A percentile compares a stretch with the other conserved stretches of the same genome.
Conservation (phyloP, 352 stramenopile genomes). For the Globisporangium solare region DNA sequence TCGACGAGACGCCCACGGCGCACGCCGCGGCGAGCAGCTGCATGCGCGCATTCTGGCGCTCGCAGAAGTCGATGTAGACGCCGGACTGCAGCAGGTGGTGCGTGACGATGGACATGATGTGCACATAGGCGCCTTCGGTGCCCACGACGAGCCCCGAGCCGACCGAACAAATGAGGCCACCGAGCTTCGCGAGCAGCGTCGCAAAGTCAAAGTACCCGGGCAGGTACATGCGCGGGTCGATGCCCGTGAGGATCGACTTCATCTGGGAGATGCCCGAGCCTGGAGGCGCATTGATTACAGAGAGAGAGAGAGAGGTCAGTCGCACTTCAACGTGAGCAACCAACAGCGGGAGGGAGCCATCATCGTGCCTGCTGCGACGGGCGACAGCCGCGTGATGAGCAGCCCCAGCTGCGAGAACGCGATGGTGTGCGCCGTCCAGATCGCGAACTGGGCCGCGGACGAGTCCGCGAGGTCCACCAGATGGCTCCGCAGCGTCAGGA, state of each 20-base stretch:
- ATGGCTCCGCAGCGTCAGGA: conserved; percentile 35
- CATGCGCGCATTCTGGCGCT: conserved; percentile 71
- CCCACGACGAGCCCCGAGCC: conserved; percentile 94
- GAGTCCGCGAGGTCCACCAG: conserved; percentile 33
- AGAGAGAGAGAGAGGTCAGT: background rate
- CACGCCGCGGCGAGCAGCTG: conserved; percentile 90
- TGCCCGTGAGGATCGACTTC: conserved; percentile 85
- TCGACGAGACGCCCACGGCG: conserved; percentile 89
- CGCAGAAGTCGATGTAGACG: conserved; percentile 71
- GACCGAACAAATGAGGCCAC: conserved; percentile 93
- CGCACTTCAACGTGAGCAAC: background rate
- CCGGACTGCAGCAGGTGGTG: conserved; percentile 84
- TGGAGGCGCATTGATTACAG: background rate
- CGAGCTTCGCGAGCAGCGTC: conserved; percentile 85
- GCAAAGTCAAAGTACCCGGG: conserved; percentile 78
- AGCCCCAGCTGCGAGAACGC: conserved; percentile 60
- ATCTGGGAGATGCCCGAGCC: conserved; percentile 86
- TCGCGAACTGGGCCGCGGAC: conserved; percentile 32
- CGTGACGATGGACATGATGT: conserved; percentile 92
- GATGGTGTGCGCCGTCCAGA: conserved; percentile 70
- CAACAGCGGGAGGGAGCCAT: background rate
- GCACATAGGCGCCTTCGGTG: conserved; percentile 98
- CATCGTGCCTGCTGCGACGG: conserved; percentile 42
- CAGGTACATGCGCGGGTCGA: conserved; percentile 77
- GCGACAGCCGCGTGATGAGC: conserved; percentile 68